Conservation (phyloP, 2,329 filamentous ascomycete genomes). For the Akanthomyces muscarius region DNA sequence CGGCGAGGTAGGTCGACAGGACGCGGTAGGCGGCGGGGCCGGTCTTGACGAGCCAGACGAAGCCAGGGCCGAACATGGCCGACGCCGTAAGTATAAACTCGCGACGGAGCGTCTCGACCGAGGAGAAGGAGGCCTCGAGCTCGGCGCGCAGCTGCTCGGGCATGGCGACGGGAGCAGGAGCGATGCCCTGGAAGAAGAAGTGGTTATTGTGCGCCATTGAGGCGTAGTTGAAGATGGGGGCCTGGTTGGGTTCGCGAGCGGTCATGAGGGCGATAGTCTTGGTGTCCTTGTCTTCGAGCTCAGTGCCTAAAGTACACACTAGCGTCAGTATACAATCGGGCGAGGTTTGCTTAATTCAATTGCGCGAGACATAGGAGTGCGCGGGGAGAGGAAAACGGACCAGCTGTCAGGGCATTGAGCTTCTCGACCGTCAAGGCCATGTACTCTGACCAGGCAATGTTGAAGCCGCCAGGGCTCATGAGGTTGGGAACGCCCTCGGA, state of each 20-base stretch:
- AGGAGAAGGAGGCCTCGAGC: constrained; percentile 72
- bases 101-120: constrained; percentile 72
- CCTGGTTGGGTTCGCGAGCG: constrained; percentile 72
- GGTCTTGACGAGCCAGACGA: constrained; percentile 84
- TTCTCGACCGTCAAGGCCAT: constrained; percentile 69
- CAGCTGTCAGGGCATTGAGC: constrained; percentile 69
- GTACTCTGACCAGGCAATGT: constrained; percentile 79
- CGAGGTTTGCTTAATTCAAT: not conserved
- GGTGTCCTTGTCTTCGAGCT: constrained; percentile 56
- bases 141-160: constrained; percentile 51
- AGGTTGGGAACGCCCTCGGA: constrained; percentile 61
- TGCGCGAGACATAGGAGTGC: not conserved
- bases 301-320: constrained; percentile 48
- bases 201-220: constrained; percentile 92
- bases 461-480: constrained; percentile 64
- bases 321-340: constrained; percentile 12
- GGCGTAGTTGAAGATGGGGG: constrained; percentile 89
- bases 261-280: constrained; percentile 69
- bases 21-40: constrained; percentile 56
- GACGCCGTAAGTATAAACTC: constrained; percentile 78
- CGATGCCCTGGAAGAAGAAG: constrained; percentile 67
- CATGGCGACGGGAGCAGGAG: constrained; percentile 46
- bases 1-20: constrained; percentile 85
- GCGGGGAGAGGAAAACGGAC: constrained; percentile 45
- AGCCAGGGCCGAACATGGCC: constrained; percentile 94